Conservation (phyloP, 805 yeast genomes). For the Candida silvatica region DNA sequence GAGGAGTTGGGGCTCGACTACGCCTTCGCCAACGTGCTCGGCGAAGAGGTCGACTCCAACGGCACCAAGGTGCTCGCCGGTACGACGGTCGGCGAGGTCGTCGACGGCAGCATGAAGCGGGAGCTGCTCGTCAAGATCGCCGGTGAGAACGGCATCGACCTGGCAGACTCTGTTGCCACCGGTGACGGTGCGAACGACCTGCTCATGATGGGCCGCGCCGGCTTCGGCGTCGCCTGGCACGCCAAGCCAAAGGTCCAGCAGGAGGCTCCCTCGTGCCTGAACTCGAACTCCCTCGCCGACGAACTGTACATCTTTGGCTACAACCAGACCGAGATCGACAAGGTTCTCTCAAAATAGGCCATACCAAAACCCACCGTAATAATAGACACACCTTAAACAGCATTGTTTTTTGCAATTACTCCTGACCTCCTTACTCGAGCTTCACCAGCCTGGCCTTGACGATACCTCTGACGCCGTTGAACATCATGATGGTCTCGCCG, state of each 20-base stretch:
- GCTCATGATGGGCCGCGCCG: slow-evolving; percentile 85
- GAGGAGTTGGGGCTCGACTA: slow-evolving; percentile 65
- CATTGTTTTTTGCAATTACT: background rate
- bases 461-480: slow-evolving; percentile 82
- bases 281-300: slow-evolving; percentile 66
- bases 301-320: slow-evolving; percentile 76
- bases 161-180: slow-evolving; percentile 61
- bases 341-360: slow-evolving; percentile 11
- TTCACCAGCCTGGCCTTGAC: slow-evolving; percentile 52
- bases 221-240: slow-evolving; percentile 94
- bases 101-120: slow-evolving; percentile 82
- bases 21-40: slow-evolving; percentile 75
- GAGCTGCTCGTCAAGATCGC: slow-evolving; percentile 58
- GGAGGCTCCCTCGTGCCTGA: slow-evolving; percentile 75
- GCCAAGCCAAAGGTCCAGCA: slow-evolving; percentile 91
- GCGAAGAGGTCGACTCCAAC: slow-evolving; percentile 32
- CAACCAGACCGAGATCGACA: slow-evolving; percentile 42
- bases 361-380: background rate
- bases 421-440: too few species aligned
- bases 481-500: slow-evolving; percentile 67
- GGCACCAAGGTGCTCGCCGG: slow-evolving; percentile 56
- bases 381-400: background rate
- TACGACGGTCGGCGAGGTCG: slow-evolving; percentile 67
- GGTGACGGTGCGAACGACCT: slow-evolving; percentile 98
- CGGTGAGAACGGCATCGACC: slow-evolving; percentile 39